A percentile compares a stretch with the other conserved stretches of the same genome.
These are phyloP conservation scores for Venturia effusa DNA, from an alignment of 2,329 filamentous ascomycete genomes.

Conservation along the genomic window DNA sequence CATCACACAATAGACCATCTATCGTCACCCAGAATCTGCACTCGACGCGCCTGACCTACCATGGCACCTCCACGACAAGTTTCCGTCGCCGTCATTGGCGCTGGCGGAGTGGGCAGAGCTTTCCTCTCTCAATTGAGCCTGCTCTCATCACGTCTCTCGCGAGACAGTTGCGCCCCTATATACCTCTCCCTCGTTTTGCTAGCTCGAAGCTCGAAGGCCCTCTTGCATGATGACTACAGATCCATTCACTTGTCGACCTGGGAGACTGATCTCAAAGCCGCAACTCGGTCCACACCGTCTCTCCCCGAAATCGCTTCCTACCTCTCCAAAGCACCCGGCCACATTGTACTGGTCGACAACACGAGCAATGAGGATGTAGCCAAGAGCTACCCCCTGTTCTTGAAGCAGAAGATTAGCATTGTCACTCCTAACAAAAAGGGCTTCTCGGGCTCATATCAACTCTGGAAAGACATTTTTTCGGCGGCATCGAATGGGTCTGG, in stretches of 20 bases:
- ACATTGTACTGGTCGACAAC: constrained; percentile 84
- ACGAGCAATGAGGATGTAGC: constrained; percentile 85
- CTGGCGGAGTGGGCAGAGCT: constrained; percentile 83
- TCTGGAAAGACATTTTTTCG: constrained; percentile 82
- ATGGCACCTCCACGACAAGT: constrained; percentile 26
- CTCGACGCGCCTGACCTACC: neutral
- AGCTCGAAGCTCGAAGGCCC: constrained; percentile 71
- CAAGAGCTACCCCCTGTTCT: constrained; percentile 67
- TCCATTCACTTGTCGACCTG: constrained; percentile 52
- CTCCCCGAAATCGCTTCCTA: constrained; percentile 65
- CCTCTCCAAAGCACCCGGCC: constrained; percentile 65
- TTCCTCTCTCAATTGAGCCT: constrained; percentile 74
- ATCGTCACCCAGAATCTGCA: neutral
- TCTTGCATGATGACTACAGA: constrained; percentile 64
- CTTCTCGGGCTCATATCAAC: constrained; percentile 68
- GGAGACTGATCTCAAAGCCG: constrained; percentile 50
- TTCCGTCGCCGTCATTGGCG: constrained; percentile 45
- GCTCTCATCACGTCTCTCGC: constrained; percentile 49
- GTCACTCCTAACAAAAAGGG: constrained; percentile 99
- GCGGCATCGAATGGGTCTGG: constrained; percentile 52
- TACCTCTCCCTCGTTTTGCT: constrained; percentile 75
- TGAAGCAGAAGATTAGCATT: constrained; percentile 74
- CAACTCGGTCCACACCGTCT: constrained; percentile 53
- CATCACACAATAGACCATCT: neutral
- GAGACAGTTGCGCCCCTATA: constrained; percentile 44